Percentiles rank a stretch among this genome's conserved stretches.
These are phyloP conservation scores for Rhodotorula babjevae DNA, from an alignment of 768 basidiomycete species.

Conservation along the genomic window DNA sequence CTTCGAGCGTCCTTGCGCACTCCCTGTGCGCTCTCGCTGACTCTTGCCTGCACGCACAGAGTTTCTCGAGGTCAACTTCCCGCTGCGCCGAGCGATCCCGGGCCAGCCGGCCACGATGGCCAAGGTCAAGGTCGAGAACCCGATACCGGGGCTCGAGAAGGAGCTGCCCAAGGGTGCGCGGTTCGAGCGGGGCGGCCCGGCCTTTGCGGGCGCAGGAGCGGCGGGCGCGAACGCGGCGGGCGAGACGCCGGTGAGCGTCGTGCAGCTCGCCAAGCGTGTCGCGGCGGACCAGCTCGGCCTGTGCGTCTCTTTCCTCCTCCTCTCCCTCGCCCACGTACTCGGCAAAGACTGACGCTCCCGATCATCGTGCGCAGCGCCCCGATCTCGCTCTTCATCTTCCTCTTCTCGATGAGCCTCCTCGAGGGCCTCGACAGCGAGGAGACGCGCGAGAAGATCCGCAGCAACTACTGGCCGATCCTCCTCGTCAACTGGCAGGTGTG, in stretches of 20 bases:
- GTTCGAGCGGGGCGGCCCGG: conserved; percentile 21
- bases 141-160: conserved; percentile 33
- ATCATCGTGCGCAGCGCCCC: conserved; percentile 21
- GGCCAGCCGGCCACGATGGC: conserved; percentile 9
- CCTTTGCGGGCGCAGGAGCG: neutral
- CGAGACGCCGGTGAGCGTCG: neutral
- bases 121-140: conserved; percentile 28
- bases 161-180: conserved; percentile 19
- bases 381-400: conserved; percentile 37
- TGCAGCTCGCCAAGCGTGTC: conserved; percentile 31
- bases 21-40: no score
- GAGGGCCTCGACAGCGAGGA: conserved; percentile 33
- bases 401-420: conserved; percentile 35
- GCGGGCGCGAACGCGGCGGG: neutral
- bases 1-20: neutral
- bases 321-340: no score
- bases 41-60: conserved; percentile 10
- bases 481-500: conserved; percentile 40
- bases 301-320: neutral
- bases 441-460: conserved; percentile 20
- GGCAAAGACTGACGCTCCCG: no score
- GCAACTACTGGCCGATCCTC: conserved; percentile 30
- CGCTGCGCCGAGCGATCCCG: conserved; percentile 19
- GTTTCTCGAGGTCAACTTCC: conserved; percentile 41
- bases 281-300: conserved; percentile 38